A percentile compares a stretch with the other conserved stretches of the same genome.
phyloP scores from a whole-genome alignment of 805 yeast genomes.

The Lachancea sp. region DNA sequence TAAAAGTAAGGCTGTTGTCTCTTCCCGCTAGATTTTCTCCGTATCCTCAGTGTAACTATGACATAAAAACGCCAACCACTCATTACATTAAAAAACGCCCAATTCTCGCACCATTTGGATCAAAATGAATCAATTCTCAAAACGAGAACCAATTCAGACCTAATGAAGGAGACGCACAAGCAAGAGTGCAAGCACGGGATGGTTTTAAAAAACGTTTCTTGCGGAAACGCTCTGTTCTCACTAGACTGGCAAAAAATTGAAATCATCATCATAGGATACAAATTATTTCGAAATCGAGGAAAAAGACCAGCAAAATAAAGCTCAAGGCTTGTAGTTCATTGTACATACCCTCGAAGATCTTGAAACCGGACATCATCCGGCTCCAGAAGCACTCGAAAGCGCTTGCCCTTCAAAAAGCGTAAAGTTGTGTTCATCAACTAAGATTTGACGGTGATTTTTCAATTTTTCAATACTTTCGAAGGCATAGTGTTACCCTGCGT shows the following conservation, averaged over 20 bases:
- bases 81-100: conserved; percentile 51
- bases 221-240: conserved; percentile 24
- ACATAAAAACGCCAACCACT: conserved; percentile 51
- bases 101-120: conserved; percentile 9
- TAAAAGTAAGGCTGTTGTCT: neutral
- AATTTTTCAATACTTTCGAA: neutral
- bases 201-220: conserved; percentile 17
- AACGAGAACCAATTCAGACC: conserved; percentile 16
- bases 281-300: neutral
- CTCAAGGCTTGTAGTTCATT: neutral
- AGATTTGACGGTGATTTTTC: neutral
- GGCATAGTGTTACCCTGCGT: neutral
- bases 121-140: conserved; percentile 13
- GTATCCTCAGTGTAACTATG: conserved; percentile 74
- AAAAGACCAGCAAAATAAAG: too few species aligned
- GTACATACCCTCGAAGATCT: neutral
- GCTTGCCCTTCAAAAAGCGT: neutral
- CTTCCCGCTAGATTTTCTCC: neutral
- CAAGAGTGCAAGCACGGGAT: conserved; percentile 15
- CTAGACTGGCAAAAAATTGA: conserved; percentile 27
- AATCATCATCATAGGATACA: conserved; percentile 28
- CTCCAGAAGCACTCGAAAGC: conserved; percentile 1
- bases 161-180: conserved; percentile 4
- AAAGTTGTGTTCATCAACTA: neutral
- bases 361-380: neutral